phyloP scores from a whole-genome alignment of 352 stramenopile genomes.

The Globisporangium lucens region DNA sequence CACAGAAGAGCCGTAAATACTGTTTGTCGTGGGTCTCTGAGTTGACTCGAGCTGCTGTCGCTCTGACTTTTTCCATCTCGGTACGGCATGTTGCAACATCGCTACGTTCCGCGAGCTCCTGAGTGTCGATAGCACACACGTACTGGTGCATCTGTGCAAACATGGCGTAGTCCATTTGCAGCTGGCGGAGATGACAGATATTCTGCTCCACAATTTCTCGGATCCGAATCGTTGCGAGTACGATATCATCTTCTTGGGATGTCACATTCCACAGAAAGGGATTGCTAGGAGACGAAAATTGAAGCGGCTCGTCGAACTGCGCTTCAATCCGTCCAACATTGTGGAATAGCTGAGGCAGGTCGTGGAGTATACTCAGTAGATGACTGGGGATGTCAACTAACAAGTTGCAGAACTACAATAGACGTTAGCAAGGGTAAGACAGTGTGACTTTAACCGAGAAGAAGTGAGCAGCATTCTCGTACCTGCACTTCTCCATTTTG shows the following conservation, averaged over 20 bases:
- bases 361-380: slow-evolving; percentile 66
- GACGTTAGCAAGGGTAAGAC: neutral
- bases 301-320: slow-evolving; percentile 45
- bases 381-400: slow-evolving; percentile 54
- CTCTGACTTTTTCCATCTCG: slow-evolving; percentile 22
- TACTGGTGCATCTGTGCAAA: slow-evolving; percentile 34
- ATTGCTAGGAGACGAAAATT: slow-evolving; percentile 14
- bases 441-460: neutral
- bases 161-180: slow-evolving; percentile 41
- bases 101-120: slow-evolving; percentile 13
- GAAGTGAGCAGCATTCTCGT: neutral
- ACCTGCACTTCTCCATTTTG: slow-evolving; percentile 15
- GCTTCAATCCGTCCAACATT: slow-evolving; percentile 65
- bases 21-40: slow-evolving; percentile 10
- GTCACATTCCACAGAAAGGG: slow-evolving; percentile 70
- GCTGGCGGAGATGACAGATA: slow-evolving; percentile 28
- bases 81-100: slow-evolving; percentile 21
- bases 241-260: slow-evolving; percentile 61
- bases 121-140: slow-evolving; percentile 21
- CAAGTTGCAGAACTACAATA: slow-evolving; percentile 41
- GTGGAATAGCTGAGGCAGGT: slow-evolving; percentile 60
- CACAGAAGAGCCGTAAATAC: slow-evolving; percentile 33
- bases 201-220: slow-evolving; percentile 64
- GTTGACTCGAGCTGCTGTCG: slow-evolving; percentile 17
- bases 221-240: slow-evolving; percentile 52